Percentiles rank a stretch among this genome's conserved stretches.
These are phyloP conservation scores for Annulohypoxylon moriforme DNA, from an alignment of 495 filamentous ascomycete genomes.

Conservation along the genomic window DNA sequence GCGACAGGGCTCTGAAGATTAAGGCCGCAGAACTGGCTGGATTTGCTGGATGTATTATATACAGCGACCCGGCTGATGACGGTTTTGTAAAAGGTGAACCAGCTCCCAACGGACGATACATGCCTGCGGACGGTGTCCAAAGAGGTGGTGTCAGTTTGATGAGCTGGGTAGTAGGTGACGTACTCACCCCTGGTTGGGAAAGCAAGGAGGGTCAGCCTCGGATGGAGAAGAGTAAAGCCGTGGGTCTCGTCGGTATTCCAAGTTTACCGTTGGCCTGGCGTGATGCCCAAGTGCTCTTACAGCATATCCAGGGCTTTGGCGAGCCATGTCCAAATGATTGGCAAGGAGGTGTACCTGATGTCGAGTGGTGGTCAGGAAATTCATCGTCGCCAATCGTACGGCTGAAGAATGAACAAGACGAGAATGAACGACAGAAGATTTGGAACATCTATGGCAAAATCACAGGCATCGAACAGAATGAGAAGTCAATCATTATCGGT, in stretches of 20 bases:
- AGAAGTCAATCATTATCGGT: slow-evolving; percentile 90
- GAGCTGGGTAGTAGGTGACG: slow-evolving; percentile 87
- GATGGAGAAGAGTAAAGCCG: slow-evolving; percentile 73
- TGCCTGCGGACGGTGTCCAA: slow-evolving; percentile 84
- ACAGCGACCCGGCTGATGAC: slow-evolving; percentile 86
- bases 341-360: slow-evolving; percentile 77
- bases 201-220: slow-evolving; percentile 76
- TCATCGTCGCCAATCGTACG: slow-evolving; percentile 78
- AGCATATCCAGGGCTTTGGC: slow-evolving; percentile 81
- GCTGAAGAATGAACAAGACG: slow-evolving; percentile 89
- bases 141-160: slow-evolving; percentile 84
- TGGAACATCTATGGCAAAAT: slow-evolving; percentile 91
- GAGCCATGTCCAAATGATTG: slow-evolving; percentile 75
- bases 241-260: slow-evolving; percentile 82
- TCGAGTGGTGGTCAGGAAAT: slow-evolving; percentile 87
- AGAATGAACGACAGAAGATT: slow-evolving; percentile 81
- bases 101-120: slow-evolving; percentile 79
- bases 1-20: slow-evolving; percentile 80
- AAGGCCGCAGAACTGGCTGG: slow-evolving; percentile 89
- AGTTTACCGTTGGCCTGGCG: slow-evolving; percentile 89
- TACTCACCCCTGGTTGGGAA: slow-evolving; percentile 86
- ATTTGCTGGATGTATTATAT: slow-evolving; percentile 88
- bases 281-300: slow-evolving; percentile 83
- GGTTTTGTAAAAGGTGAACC: slow-evolving; percentile 75
- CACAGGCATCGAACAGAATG: slow-evolving; percentile 78